phyloP scores from a whole-genome alignment of 208 protist genomes.

The Acanthamoeba rhysodes region DNA sequence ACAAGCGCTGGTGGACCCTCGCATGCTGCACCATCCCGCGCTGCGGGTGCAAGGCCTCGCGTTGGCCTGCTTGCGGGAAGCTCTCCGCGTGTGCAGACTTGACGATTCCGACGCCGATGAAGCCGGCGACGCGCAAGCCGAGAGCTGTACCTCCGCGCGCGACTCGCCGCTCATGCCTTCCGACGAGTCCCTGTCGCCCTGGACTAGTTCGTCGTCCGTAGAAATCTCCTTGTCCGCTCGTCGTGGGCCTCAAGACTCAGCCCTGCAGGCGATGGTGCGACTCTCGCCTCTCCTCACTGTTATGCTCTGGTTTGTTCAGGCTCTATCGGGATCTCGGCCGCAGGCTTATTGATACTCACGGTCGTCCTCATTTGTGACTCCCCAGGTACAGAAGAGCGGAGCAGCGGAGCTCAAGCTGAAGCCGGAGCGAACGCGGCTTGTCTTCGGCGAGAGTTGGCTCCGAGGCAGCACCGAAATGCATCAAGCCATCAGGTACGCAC shows the following conservation, averaged over 20 bases:
- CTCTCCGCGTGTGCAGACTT: not conserved
- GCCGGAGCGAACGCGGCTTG: not conserved
- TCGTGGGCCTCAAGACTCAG: not conserved
- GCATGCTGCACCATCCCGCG: not conserved
- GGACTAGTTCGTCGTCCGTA: not conserved
- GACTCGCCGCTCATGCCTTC: too few relatives aligned
- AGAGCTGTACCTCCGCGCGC: not conserved
- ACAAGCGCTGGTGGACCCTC: not conserved
- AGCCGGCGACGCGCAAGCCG: not conserved
- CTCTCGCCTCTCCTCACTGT: not conserved
- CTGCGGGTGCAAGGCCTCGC: conserved; percentile 7
- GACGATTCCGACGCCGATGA: not conserved
- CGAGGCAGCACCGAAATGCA: not conserved
- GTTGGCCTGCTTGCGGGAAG: not conserved
- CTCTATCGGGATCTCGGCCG: not conserved
- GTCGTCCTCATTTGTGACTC: not conserved
- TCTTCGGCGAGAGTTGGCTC: not conserved
- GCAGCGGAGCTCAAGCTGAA: not conserved
- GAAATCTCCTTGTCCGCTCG: not conserved
- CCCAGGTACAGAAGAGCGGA: not conserved
- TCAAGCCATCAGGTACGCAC: not conserved
- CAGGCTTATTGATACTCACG: not conserved
- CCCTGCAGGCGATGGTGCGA: not conserved
- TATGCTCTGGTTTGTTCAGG: not conserved
- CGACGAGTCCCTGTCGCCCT: not conserved